Conservation (phyloP, 768 basidiomycete species). For the Macrolepiota albuminosa region DNA sequence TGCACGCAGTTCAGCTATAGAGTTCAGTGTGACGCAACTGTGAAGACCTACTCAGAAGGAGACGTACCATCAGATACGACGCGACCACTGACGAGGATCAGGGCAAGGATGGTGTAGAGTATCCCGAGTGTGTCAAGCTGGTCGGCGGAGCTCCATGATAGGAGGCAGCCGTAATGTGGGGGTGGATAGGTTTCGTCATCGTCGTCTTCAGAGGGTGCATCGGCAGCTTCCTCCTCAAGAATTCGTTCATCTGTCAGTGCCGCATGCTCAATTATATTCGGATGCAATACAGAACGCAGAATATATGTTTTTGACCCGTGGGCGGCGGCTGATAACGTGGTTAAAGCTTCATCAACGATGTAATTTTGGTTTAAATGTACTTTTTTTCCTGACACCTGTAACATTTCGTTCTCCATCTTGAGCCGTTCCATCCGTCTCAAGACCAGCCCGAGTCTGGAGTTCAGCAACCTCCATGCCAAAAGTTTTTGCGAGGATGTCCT, state of each 20-base stretch:
- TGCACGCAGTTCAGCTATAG: constrained; percentile 64
- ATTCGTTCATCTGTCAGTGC: constrained; percentile 51
- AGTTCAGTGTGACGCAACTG: neutral
- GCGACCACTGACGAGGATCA: constrained; percentile 80
- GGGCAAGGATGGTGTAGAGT: constrained; percentile 73
- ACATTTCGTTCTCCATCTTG: constrained; percentile 44
- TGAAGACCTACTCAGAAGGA: constrained; percentile 1
- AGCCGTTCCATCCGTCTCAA: constrained; percentile 39
- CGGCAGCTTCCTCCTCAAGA: constrained; percentile 40
- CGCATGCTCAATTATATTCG: constrained; percentile 57
- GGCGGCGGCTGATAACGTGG: constrained; percentile 35
- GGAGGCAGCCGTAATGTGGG: constrained; percentile 58
- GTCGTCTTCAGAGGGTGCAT: constrained; percentile 45
- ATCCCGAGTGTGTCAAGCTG: constrained; percentile 69
- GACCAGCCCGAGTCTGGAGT: constrained; percentile 56
- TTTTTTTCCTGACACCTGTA: constrained; percentile 63
- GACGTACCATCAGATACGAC: constrained; percentile 69
- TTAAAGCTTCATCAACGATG: neutral
- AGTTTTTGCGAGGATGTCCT: constrained; percentile 53
- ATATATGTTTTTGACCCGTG: constrained; percentile 77
- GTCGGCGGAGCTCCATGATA: constrained; percentile 68
- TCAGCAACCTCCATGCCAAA: constrained; percentile 88
- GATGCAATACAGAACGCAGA: constrained; percentile 68
- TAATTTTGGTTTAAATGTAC: constrained; percentile 24
- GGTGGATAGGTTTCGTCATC: constrained; percentile 40